Base-by-base conservation (phyloP, 805 yeast species). In the Metschnikowia colocasiae region DNA sequence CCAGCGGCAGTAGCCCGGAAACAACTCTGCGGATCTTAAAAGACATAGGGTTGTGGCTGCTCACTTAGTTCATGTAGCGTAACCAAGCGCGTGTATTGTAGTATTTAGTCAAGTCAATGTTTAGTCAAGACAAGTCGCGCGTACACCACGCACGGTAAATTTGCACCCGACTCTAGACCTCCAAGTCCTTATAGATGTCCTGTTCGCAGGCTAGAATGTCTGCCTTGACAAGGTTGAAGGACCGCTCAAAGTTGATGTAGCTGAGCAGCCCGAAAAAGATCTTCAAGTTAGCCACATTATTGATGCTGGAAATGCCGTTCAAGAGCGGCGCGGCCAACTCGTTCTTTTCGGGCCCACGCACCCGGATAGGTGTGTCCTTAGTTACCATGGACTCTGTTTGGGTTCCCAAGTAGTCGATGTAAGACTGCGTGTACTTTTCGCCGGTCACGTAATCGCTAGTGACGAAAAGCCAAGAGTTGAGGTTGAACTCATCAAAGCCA, bases 391-490 rank as follows among this genome's bases (percentile, higher is more conserved):
- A 51, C 31, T 67, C 72, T 8, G 68, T 66, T 20, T 60, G 60
- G 13, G 54, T 52, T 8, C 74, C 68, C n/a, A 71, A 71, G 46
- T 63, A 68, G 48, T 84, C 90, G 20, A 81, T 65, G 12, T 81
- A 56, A 0, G 81, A 73, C 10, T 61, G 52, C 9, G 56, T 48
- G 12, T 45, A 52, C 23, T 55, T 45, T 3, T 47, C 48, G 3
- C 32, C 41, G n/a, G 55, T 40, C 9, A 84, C 81, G 15, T 81
- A 73, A 15, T 79, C 81, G 56, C 85, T 88, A 23, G 82, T 75
- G 9, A 92, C 78, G 59, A 89, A 94, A 1, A 94, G 69, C 98
- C 98, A 92, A 58, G 89, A 94, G 51, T 79, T 60, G 63, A 80
- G 59, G 64, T 82, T 83, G 71, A 92, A 75, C 48, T 89, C 96